phyloP scores from a whole-genome alignment of 805 yeast species.

The Tetrapisispora nanseiensis region DNA sequence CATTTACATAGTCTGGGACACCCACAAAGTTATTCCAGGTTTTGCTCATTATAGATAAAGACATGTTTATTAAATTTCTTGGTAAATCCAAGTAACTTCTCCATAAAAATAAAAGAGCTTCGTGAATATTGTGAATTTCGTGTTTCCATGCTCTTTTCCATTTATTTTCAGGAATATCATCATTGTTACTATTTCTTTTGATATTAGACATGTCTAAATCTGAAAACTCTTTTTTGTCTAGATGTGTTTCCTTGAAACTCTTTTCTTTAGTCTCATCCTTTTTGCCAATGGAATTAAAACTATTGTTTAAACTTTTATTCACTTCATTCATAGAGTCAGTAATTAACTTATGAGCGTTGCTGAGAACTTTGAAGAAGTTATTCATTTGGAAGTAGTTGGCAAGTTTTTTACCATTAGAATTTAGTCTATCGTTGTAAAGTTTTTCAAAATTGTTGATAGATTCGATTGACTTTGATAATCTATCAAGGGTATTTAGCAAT shows the following conservation, averaged over 20 bases:
- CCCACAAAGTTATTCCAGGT: conserved; percentile 76
- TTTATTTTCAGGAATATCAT: conserved; percentile 5
- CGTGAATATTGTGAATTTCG: conserved; percentile 43
- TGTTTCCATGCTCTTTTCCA: conserved; percentile 38
- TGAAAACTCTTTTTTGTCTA: conserved; percentile 8
- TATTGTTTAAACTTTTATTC: conserved; percentile 8
- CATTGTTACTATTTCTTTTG: background rate
- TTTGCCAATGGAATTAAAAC: background rate
- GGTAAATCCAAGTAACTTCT: conserved; percentile 66
- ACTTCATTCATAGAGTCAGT: conserved; percentile 11
- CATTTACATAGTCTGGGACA: conserved; percentile 27
- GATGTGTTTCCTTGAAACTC: background rate
- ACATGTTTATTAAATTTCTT: conserved; percentile 41
- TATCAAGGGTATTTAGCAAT: conserved; percentile 82
- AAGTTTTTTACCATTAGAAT: conserved; percentile 9
- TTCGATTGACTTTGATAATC: conserved; percentile 74
- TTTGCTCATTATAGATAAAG: conserved; percentile 39
- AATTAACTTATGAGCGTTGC: conserved; percentile 21
- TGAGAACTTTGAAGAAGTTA: conserved; percentile 25
- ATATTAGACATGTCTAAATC: conserved; percentile 23
- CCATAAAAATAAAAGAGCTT: conserved; percentile 56
- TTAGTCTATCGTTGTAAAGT: conserved; percentile 35
- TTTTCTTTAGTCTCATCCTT: background rate
- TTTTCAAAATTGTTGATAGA: conserved; percentile 64
- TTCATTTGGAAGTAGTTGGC: conserved; percentile 23